phyloP scores from a whole-genome alignment of 768 basidiomycete genomes.

The Hygrophoropsis aurantiaca region DNA sequence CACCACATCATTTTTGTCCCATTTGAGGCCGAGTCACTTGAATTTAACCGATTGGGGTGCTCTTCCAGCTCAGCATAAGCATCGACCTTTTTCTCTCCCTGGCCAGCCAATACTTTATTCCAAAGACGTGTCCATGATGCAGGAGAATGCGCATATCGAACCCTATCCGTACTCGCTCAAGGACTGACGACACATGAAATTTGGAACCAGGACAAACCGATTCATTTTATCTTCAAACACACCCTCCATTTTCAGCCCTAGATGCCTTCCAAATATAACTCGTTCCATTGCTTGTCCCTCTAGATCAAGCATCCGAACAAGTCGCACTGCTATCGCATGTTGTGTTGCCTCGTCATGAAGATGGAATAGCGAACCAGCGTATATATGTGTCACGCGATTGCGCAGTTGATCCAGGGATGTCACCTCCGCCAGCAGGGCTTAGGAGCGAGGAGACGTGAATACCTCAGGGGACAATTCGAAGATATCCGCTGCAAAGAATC shows the following conservation, averaged over 20 bases:
- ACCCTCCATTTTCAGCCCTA: slow-evolving; percentile 22
- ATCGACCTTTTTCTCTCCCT: slow-evolving; percentile 19
- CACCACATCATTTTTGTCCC: slow-evolving; percentile 22
- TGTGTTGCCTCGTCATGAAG: slow-evolving; percentile 34
- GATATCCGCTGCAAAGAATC: slow-evolving; percentile 30
- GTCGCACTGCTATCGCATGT: slow-evolving; percentile 26
- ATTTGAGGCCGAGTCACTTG: background rate
- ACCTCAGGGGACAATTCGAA: slow-evolving; percentile 21
- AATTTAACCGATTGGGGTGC: slow-evolving; percentile 2
- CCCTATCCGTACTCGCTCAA: slow-evolving; percentile 9
- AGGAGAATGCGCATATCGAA: slow-evolving; percentile 29
- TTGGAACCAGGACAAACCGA: slow-evolving; percentile 11
- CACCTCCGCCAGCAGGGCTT: slow-evolving; percentile 3
- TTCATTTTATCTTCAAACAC: slow-evolving; percentile 25
- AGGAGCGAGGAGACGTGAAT: background rate
- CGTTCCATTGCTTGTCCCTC: slow-evolving; percentile 19
- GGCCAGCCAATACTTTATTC: slow-evolving; percentile 23
- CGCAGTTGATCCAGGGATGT: slow-evolving; percentile 20
- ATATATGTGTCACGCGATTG: slow-evolving; percentile 25
- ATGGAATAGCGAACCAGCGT: slow-evolving; percentile 35
- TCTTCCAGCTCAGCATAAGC: slow-evolving; percentile 18
- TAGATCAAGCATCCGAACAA: slow-evolving; percentile 23
- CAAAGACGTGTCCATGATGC: slow-evolving; percentile 28
- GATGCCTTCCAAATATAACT: slow-evolving; percentile 34
- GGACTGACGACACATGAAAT: background rate